phyloP scores from a whole-genome alignment of 83 land plant species.

The Thuja plicata region DNA sequence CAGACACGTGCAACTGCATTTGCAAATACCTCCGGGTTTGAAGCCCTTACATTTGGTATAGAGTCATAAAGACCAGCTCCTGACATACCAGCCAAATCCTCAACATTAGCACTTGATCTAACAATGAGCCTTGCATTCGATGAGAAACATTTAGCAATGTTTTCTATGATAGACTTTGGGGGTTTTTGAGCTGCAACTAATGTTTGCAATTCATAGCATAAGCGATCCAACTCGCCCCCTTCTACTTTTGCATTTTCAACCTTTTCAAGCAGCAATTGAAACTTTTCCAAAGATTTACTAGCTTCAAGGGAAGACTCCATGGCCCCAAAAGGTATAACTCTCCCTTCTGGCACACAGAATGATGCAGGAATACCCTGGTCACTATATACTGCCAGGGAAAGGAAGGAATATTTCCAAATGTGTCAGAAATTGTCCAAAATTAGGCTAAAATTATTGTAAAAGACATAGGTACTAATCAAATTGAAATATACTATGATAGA shows the following conservation, averaged over 20 bases:
- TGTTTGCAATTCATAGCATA: slow-evolving; percentile 65
- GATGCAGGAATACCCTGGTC: slow-evolving; percentile 83
- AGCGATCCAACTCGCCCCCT: slow-evolving; percentile 68
- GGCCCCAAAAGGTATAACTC: slow-evolving; percentile 94
- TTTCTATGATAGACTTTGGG: slow-evolving; percentile 38
- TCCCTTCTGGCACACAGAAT: slow-evolving; percentile 79
- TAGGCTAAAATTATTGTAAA: background rate
- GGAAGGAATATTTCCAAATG: background rate
- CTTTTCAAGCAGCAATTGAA: slow-evolving; percentile 50
- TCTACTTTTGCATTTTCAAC: slow-evolving; percentile 72
- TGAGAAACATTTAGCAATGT: slow-evolving; percentile 45
- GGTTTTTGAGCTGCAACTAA: slow-evolving; percentile 61
- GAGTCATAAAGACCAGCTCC: slow-evolving; percentile 99
- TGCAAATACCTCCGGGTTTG: slow-evolving; percentile 68
- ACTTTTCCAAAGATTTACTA: slow-evolving; percentile 46
- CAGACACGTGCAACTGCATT: slow-evolving; percentile 82
- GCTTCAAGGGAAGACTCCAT: slow-evolving; percentile 79
- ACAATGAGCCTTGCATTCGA: slow-evolving; percentile 64
- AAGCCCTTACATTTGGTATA: slow-evolving; percentile 81
- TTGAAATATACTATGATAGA: background rate
- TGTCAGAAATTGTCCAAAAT: background rate
- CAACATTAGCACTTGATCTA: slow-evolving; percentile 97
- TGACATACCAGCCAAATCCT: slow-evolving; percentile 98
- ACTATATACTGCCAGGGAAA: slow-evolving; percentile 48
- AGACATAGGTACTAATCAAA: background rate